phyloP scores from a whole-genome alignment of 2,329 filamentous ascomycete genomes.

The Aspergillus floridensis region DNA sequence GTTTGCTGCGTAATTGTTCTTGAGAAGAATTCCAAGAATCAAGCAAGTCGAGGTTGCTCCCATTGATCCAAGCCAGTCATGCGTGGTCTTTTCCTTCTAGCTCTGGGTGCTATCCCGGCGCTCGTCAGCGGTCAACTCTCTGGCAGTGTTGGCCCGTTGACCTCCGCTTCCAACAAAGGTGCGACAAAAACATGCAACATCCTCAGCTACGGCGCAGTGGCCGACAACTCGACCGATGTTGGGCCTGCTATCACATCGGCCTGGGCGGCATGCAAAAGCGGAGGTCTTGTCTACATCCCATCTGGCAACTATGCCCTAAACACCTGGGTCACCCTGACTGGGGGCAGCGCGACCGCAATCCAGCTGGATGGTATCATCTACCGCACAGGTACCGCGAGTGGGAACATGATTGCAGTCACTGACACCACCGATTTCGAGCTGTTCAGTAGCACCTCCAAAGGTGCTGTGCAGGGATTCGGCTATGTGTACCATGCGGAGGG shows the following conservation, averaged over 20 bases:
- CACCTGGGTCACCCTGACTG: conserved; percentile 50
- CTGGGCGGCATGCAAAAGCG: conserved; percentile 51
- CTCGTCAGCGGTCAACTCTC: conserved; percentile 15
- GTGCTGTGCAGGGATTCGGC: conserved; percentile 54
- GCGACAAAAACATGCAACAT: conserved; percentile 49
- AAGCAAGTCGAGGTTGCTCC: background rate
- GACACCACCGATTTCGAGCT: conserved; percentile 54
- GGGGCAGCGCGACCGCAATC: conserved; percentile 50
- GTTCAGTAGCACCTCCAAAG: conserved; percentile 52
- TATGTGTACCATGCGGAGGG: conserved; percentile 49
- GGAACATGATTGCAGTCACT: conserved; percentile 55
- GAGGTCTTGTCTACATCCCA: conserved; percentile 52
- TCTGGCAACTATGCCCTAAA: conserved; percentile 50
- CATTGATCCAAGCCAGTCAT: background rate
- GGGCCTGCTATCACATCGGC: conserved; percentile 49
- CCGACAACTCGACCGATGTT: conserved; percentile 53
- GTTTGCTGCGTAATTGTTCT: background rate
- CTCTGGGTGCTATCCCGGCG: conserved; percentile 6
- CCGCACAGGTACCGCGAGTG: conserved; percentile 49
- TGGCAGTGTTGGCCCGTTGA: conserved; percentile 15
- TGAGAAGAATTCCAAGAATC: background rate
- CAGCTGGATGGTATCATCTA: conserved; percentile 55
- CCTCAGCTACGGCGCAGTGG: conserved; percentile 51
- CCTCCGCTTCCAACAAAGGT: conserved; percentile 9
- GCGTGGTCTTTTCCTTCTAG: conserved; percentile 6